Evolutionary conservation across 345 rosid species (phyloP), one percentile per base, ranked within the genome.

Genomic region (Dipteronia sinensis): DNA sequence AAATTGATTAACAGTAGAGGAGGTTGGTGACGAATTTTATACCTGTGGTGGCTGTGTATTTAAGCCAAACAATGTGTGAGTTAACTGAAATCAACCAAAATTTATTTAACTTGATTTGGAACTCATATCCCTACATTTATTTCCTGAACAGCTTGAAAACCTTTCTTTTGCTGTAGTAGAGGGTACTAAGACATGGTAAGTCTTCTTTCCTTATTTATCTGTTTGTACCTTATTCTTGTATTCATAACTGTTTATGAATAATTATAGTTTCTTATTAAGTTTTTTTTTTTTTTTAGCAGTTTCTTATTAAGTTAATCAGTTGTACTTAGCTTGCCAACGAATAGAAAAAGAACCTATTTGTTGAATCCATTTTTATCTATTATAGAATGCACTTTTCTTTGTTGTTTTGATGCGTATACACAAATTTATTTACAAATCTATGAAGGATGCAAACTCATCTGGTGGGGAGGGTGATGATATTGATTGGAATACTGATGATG

Each of bases 401-500:
- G 11, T 27, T 77, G 53, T 55, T 46, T 59, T 59, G 64, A 22
- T 59, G 22, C 8, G 11, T 71, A 27, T 7, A 56, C 49, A 38
- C 53, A 19, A 69, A 47, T 58, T 9, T 40, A 5, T 58, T 22
- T 38, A 22, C 31, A 73, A 38, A 74, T 47, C 72, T 73, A 31
- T 74, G 47, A 25, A 91, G 95, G 86, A 58, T 51, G 87, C 65
- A 27, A 82, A 78, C 78, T 63, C 78, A 49, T 80, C 85, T 72
- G 76, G 78, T 15, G 88, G 76, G 10, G 87, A 76, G 10, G 86
- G 74, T 76, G 86, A 81, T 74, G 75, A 73, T 62, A 63, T 89
- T 78, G 87, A 83, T 77, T 92, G 94, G 94, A 81, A 84, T 65
- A 86, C 92, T 31, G 97, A 90, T n/a, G 93, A 90, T 82, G 94